phyloP scores from a whole-genome alignment of 768 basidiomycete genomes.

The Filobasidium wieringae region DNA sequence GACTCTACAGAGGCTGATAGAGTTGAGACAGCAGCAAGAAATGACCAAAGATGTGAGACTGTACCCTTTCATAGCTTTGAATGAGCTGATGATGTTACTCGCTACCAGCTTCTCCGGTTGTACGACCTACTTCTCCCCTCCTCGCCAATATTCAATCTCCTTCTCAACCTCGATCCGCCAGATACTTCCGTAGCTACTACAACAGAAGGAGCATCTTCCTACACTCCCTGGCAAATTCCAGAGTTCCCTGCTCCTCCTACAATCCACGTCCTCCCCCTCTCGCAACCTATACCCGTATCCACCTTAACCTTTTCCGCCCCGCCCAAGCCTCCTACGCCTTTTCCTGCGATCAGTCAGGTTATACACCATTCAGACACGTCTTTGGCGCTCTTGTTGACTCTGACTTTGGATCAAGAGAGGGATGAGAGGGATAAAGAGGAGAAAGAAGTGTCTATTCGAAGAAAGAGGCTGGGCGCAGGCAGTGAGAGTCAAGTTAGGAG shows the following conservation, averaged over 20 bases:
- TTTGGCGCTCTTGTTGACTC: constrained; percentile 3
- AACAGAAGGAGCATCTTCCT: constrained; percentile 12
- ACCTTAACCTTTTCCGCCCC: constrained; percentile 5
- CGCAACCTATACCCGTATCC: neutral
- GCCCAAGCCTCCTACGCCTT: constrained; percentile 16
- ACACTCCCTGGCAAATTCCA: constrained; percentile 27
- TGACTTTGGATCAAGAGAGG: constrained; percentile 45
- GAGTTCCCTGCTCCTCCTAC: constrained; percentile 24
- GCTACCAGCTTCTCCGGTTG: constrained; percentile 51
- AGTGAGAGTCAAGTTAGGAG: constrained; percentile 30
- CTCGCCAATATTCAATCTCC: constrained; percentile 52
- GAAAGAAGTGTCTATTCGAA: constrained; percentile 62
- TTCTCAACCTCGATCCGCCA: constrained; percentile 48
- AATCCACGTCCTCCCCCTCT: constrained; percentile 16
- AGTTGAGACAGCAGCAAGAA: constrained; percentile 52
- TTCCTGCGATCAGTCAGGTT: constrained; percentile 39
- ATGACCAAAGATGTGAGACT: constrained; percentile 49
- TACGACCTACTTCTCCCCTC: constrained; percentile 63
- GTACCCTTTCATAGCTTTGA: neutral
- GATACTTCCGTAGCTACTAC: constrained; percentile 46
- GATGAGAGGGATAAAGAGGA: constrained; percentile 51
- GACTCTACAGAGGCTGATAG: constrained; percentile 62
- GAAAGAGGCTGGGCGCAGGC: constrained; percentile 56
- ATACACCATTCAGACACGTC: constrained; percentile 6
- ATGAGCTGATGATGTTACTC: neutral